phyloP scores from a whole-genome alignment of 106 monocot species.

The Dioscorea dumetorum region DNA sequence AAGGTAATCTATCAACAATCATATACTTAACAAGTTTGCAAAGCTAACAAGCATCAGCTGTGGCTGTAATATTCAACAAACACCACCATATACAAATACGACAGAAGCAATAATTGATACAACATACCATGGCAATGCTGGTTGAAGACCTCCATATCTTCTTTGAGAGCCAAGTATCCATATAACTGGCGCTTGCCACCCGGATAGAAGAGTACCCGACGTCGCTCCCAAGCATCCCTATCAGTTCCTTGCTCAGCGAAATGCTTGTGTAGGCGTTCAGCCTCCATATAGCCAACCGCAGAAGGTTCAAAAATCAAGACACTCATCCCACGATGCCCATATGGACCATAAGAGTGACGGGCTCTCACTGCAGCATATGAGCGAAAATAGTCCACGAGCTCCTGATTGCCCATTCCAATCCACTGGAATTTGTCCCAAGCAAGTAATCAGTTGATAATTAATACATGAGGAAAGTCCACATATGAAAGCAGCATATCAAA shows the following conservation, averaged over 20 bases:
- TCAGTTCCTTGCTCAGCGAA: constrained; percentile 59
- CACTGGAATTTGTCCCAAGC: constrained; percentile 34
- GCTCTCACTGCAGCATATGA: constrained; percentile 63
- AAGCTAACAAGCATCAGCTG: too few relatives aligned
- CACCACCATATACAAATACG: too few relatives aligned
- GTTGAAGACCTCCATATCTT: constrained; percentile 88
- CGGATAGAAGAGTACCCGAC: constrained; percentile 41
- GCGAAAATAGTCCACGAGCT: constrained; percentile 83
- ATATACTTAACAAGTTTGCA: too few relatives aligned
- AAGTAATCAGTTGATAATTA: too few relatives aligned
- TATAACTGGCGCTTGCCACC: constrained; percentile 88
- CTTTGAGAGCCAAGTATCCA: constrained; percentile 79
- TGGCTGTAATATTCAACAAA: too few relatives aligned
- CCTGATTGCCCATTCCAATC: constrained; percentile 96
- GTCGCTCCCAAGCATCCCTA: constrained; percentile 66
- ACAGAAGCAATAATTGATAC: background rate
- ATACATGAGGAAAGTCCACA: too few relatives aligned
- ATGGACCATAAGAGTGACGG: constrained; percentile 89
- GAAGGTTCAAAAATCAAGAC: constrained; percentile 70
- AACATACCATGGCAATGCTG: constrained; percentile 65
- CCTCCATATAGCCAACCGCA: constrained; percentile 81
- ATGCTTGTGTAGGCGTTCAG: constrained; percentile 81
- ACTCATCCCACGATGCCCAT: constrained; percentile 89
- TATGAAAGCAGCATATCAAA: too few relatives aligned
- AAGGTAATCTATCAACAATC: too few relatives aligned